A percentile compares a stretch with the other conserved stretches of the same genome.
Evolutionary conservation across 352 stramenopile species (phyloP).

Genomic region (Phytophthora crassamura): DNA sequence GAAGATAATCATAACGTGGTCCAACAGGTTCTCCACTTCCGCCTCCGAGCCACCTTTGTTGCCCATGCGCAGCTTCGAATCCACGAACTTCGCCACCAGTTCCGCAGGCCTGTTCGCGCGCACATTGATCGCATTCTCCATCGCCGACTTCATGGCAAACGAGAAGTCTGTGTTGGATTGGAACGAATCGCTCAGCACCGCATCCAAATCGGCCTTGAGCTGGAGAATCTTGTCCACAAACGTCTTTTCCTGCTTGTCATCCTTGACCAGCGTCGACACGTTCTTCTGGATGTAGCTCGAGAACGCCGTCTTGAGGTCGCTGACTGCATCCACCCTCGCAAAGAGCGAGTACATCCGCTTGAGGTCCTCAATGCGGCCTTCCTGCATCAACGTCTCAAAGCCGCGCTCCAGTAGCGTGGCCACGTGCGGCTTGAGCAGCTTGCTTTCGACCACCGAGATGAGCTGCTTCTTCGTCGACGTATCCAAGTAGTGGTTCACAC

Average conservation of each 20-base stretch:
- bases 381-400: slow-evolving; percentile 90
- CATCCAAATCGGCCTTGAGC: slow-evolving; percentile 87
- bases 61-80: slow-evolving; percentile 87
- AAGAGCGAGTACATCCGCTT: slow-evolving; percentile 90
- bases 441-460: slow-evolving; percentile 75
- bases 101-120: slow-evolving; percentile 87
- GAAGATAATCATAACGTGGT: slow-evolving; percentile 96
- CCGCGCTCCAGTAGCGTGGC: slow-evolving; percentile 83
- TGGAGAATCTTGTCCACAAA: slow-evolving; percentile 92
- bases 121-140: slow-evolving; percentile 92
- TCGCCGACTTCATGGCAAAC: slow-evolving; percentile 85
- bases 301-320: slow-evolving; percentile 71
- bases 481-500: slow-evolving; percentile 80
- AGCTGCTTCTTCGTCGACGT: slow-evolving; percentile 77
- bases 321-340: slow-evolving; percentile 72
- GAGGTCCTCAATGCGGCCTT: slow-evolving; percentile 81
- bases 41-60: slow-evolving; percentile 88
- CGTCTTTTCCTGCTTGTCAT: slow-evolving; percentile 86
- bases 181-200: slow-evolving; percentile 79
- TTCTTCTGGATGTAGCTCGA: slow-evolving; percentile 81
- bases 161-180: slow-evolving; percentile 76
- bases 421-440: slow-evolving; percentile 88
- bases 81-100: slow-evolving; percentile 93
- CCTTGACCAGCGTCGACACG: slow-evolving; percentile 76
- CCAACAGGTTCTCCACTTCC: slow-evolving; percentile 89